These are phyloP conservation scores for Penicillium coprophilum DNA, from an alignment of 495 filamentous ascomycete species.

Conservation along the genomic window DNA sequence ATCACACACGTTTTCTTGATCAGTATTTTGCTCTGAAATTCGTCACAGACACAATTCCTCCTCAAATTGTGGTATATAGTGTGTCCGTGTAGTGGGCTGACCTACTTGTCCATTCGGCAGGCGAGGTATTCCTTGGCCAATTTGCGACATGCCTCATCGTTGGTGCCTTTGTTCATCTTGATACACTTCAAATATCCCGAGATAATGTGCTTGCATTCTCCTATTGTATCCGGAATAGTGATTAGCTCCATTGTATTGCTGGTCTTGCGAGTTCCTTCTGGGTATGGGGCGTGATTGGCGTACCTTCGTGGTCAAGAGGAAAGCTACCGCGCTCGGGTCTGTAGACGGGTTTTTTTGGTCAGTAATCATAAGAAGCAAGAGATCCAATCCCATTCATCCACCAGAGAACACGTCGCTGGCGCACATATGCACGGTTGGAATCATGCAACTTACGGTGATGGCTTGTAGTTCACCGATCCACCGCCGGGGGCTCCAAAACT, in stretches of 20 bases:
- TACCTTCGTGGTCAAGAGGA: slow-evolving; percentile 93
- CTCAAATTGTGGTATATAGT: not conserved
- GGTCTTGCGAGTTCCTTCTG: not conserved
- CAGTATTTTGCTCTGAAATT: slow-evolving; percentile 2
- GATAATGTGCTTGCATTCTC: slow-evolving; percentile 92
- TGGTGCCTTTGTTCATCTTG: slow-evolving; percentile 74
- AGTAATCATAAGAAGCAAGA: not conserved
- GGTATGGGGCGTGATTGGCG: not conserved
- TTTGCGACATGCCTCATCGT: slow-evolving; percentile 79
- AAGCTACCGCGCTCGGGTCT: slow-evolving; percentile 96
- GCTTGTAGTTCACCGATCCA: slow-evolving; percentile 65
- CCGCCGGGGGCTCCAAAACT: slow-evolving; percentile 79
- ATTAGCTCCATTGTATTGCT: not conserved
- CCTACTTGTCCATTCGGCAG: slow-evolving; percentile 94
- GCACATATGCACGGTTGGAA: not conserved
- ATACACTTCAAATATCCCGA: slow-evolving; percentile 79
- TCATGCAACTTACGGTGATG: slow-evolving; percentile 65
- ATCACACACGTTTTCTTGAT: slow-evolving; percentile 4
- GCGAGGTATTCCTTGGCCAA: slow-evolving; percentile 83
- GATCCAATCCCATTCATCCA: not conserved
- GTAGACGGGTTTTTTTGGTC: not conserved
- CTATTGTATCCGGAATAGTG: slow-evolving; percentile 50
- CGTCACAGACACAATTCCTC: not conserved
- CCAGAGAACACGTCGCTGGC: not conserved
- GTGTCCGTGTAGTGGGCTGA: slow-evolving; percentile 11